A percentile compares a stretch with the other conserved stretches of the same genome.
These are phyloP conservation scores for Lactarius tabidus DNA, from an alignment of 768 basidiomycete species.

Conservation along the genomic window DNA sequence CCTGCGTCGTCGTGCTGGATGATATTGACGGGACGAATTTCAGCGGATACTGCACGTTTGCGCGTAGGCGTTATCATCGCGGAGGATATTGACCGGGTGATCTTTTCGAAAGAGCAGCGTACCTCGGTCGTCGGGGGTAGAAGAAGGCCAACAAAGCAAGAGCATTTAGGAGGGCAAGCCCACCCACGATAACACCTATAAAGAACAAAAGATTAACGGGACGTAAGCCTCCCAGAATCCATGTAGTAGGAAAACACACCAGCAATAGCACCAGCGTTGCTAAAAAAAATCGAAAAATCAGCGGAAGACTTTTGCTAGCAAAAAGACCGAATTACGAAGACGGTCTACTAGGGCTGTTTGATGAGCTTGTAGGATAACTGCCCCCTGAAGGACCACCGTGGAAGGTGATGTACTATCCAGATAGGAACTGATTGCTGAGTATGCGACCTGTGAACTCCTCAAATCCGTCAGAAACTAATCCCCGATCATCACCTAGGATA, in stretches of 20 bases:
- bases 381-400: conserved; percentile 78
- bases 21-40: conserved; percentile 70
- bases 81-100: conserved; percentile 61
- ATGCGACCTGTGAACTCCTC: conserved; percentile 49
- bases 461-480: conserved; percentile 68
- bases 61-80: conserved; percentile 50
- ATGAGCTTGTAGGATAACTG: conserved; percentile 53
- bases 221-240: not conserved
- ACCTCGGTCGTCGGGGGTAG: conserved; percentile 47
- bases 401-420: conserved; percentile 60
- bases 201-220: conserved; percentile 34
- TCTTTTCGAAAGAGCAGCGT: conserved; percentile 43
- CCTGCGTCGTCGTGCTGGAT: conserved; percentile 87
- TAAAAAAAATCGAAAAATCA: not conserved
- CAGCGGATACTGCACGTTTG: conserved; percentile 43
- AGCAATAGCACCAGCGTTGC: conserved; percentile 17
- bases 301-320: not conserved
- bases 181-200: conserved; percentile 53
- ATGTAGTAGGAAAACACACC: conserved; percentile 6
- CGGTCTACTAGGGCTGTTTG: conserved; percentile 28
- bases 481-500: conserved; percentile 62
- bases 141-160: conserved; percentile 42
- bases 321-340: conserved; percentile 11
- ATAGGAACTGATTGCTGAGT: conserved; percentile 52
- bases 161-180: conserved; percentile 45